Evolutionary conservation across 495 filamentous ascomycete species (phyloP), one percentile per base, ranked within the genome.

Genomic region (Polyplosphaeria fusca): DNA sequence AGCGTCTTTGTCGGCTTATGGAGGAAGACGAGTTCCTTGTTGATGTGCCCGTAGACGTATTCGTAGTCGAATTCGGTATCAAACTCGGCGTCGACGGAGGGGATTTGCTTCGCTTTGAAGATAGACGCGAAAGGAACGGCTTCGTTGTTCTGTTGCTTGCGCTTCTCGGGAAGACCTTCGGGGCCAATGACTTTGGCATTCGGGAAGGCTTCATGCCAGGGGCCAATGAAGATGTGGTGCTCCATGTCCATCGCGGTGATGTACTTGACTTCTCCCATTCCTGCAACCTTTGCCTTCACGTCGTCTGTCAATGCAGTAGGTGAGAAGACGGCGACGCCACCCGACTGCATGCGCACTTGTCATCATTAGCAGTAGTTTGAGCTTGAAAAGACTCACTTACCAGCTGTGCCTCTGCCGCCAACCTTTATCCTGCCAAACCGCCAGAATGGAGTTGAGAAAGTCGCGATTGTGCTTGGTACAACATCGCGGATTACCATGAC

Each of bases 401-500:
- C 86, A 54, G 95, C 75, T 12, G 93, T 96, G 52, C 86, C 91
- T 62, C 93, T 78, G 32, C 88, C 91, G 39, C 93, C 93, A 64
- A 97, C 78, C 49, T 88, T 91, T 50, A 95, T 67, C 40, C 70
- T 73, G 38, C 90, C 90, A 64, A 91, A 89, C 13, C 93, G 86
- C 42, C 81, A 69, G 71, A 98, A 98, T 16, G 93, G 93, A 1
- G 87, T 75, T 7, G 88, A 93, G 67, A 91, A 78, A 22, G 87
- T 96, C 24, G 86, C 80, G 60, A 98, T 81, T 12, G 54, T 54
- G 50, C 86, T 81, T 1, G 89, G 86, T 2, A 84, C 86, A 55
- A 96, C 73, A 58, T 86, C 75, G 52, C 93, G 89, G 61, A 96
- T 89, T 13, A 95, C 87, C 85, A 95, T 93, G 40, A 88, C 80